A percentile compares a stretch with the other conserved stretches of the same genome.
These are phyloP conservation scores for Colletotrichum ledebouriae DNA, from an alignment of 2,329 filamentous ascomycete species.

Conservation along the genomic window DNA sequence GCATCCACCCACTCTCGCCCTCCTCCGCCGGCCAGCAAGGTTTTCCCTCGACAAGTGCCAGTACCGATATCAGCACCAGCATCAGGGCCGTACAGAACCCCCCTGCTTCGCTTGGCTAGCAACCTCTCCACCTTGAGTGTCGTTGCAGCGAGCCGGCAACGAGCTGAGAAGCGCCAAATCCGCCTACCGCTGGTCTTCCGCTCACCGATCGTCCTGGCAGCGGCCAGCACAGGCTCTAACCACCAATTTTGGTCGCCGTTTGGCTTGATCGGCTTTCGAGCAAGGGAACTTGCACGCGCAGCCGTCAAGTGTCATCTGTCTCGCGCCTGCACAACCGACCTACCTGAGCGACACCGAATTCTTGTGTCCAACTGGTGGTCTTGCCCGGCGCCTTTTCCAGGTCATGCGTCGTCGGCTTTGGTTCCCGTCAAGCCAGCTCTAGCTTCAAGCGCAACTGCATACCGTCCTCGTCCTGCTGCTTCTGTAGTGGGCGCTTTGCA, in stretches of 20 bases:
- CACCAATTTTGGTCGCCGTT: background rate
- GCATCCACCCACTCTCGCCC: slow-evolving; percentile 1
- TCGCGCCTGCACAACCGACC: background rate
- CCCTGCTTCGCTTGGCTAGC: background rate
- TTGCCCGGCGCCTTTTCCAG: background rate
- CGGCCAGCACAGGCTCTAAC: background rate
- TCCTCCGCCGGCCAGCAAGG: slow-evolving; percentile 16
- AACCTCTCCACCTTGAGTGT: background rate
- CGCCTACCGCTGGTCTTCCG: slow-evolving; percentile 28
- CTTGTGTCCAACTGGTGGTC: background rate
- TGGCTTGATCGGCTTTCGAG: background rate
- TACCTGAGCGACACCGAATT: background rate
- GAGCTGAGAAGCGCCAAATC: slow-evolving; percentile 33
- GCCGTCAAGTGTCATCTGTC: background rate
- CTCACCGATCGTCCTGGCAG: slow-evolving; percentile 6
- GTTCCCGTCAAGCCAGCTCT: background rate
- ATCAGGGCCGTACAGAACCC: slow-evolving; percentile 4
- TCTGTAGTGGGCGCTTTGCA: background rate
- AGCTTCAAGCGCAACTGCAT: background rate
- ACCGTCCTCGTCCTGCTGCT: background rate
- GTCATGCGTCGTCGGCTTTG: background rate
- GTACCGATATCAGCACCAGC: slow-evolving; percentile 9
- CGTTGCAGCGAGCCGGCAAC: background rate
- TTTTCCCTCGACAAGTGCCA: slow-evolving; percentile 26
- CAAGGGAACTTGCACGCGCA: background rate